These are phyloP conservation scores for Yarrowia hollandica DNA, from an alignment of 805 yeast genomes.

Conservation along the genomic window DNA sequence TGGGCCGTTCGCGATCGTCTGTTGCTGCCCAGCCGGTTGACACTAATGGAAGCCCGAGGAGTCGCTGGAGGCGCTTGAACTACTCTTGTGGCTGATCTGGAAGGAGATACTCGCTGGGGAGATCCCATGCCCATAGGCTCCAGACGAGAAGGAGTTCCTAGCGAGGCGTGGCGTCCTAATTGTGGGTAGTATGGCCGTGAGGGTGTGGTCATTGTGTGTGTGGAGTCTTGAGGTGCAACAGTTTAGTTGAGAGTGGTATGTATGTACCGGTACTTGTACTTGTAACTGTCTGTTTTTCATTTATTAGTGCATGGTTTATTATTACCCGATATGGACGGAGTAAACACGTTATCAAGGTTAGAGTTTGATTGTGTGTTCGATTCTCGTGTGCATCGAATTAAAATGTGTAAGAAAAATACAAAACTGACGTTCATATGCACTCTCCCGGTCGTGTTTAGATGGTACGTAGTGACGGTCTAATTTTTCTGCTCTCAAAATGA, in stretches of 20 bases:
- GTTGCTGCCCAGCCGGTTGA: constrained; percentile 2
- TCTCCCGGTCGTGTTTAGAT: not conserved
- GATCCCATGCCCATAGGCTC: constrained; percentile 11
- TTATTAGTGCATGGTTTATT: too few species aligned
- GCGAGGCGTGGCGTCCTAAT: not conserved
- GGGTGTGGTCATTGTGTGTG: not conserved
- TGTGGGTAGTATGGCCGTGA: not conserved
- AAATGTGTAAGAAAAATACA: too few species aligned
- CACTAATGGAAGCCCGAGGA: constrained; percentile 2
- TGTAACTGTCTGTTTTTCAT: too few species aligned
- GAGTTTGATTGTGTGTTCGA: constrained; percentile 6
- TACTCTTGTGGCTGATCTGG: constrained; percentile 1
- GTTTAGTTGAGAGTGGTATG: too few species aligned
- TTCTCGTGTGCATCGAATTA: too few species aligned
- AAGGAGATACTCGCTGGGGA: not conserved
- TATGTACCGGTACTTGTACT: too few species aligned
- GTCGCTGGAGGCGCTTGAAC: constrained; percentile 16
- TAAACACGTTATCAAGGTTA: constrained; percentile 25
- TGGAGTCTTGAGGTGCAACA: not conserved
- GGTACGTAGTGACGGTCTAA: not conserved
- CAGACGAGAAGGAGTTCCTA: constrained; percentile 5
- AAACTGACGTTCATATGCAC: too few species aligned
- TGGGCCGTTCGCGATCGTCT: not conserved
- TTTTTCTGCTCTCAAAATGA: too few species aligned
- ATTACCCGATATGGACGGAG: constrained; percentile 14